Conservation (phyloP, 345 rosid genomes). For the Toxicodendron radicans region DNA sequence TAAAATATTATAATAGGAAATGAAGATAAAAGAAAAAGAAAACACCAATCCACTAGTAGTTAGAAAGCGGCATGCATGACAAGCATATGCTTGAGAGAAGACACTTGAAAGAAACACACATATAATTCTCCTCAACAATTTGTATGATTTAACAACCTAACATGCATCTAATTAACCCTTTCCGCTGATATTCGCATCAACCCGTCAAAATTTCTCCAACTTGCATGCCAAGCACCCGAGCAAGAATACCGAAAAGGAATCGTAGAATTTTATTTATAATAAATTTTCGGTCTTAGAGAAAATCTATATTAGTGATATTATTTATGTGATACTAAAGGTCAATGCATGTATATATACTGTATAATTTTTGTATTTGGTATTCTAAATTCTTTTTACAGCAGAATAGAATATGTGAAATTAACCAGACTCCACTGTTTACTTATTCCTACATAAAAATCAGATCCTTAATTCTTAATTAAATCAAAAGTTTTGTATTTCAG, state of each 20-base stretch:
- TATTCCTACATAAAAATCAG: no score
- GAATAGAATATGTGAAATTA: no score
- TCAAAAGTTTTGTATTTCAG: no score
- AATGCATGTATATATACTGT: no score
- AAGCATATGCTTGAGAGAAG: neutral
- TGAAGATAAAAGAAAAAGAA: no score
- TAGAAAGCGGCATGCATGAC: neutral
- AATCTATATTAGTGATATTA: neutral
- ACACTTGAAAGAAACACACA: neutral
- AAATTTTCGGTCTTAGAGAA: neutral
- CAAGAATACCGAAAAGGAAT: neutral
- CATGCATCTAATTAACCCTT: neutral
- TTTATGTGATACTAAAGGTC: no score
- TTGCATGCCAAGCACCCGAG: neutral
- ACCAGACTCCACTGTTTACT: no score
- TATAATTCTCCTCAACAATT: neutral
- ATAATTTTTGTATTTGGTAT: no score
- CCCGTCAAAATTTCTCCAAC: neutral
- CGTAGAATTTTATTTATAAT: neutral
- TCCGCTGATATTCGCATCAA: neutral
- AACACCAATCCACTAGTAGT: neutral
- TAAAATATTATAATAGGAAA: no score
- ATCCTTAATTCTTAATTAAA: no score
- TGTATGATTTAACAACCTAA: neutral
- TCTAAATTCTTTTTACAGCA: no score